Evolutionary conservation across 1,284 basidiomycete genomes (phyloP), one percentile per base, ranked within the genome.

Genomic region (Marasmius fiardii): DNA sequence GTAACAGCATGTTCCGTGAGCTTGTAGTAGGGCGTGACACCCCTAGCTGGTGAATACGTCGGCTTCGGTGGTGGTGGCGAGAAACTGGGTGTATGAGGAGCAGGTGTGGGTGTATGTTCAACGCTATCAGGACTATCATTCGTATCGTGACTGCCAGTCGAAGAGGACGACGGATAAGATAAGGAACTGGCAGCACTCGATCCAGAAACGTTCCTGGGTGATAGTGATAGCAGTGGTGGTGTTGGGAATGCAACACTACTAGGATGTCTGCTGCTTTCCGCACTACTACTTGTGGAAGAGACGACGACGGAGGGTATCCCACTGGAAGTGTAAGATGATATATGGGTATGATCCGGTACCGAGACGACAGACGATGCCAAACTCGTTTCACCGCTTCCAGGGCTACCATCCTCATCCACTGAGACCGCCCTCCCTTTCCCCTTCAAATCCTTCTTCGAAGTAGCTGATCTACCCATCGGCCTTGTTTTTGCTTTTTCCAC

Each of bases 1-100:
- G 70, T 67, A 8, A 85, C 80, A 20, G 75, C 76, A 63, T 89
- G 86, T 23, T 84, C 83, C 62, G 76, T 78, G 43, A 90, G 75
- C 41, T 71, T 74, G 43, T 76, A 69, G 63, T 79, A 88, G 0
- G 73, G 66, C 0, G 86, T 88, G 58, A 77, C 75, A 20, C 86
- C 85, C 35, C 79, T 78, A 16, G 80, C 70, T 10, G 74, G 68
- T 1, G 78, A 53, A 31, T 55, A 58, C 5, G 28, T 49, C 67
- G 49, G 65, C 64, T 28, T 55, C 62, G 56, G 49, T 52, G 51
- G 65, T 58, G n/a, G 10, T 12, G 57, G 57, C 41, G 53, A 58
- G 0, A 62, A 47, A 18, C 56, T 55, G 26, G 54, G 48, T 16
- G 49, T 39, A 18, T 31, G 28, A 4, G 28, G 28, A 31, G 10